Evolutionary conservation across 352 stramenopile species (phyloP).

Genomic region (Thalassiosira delicatula): DNA sequence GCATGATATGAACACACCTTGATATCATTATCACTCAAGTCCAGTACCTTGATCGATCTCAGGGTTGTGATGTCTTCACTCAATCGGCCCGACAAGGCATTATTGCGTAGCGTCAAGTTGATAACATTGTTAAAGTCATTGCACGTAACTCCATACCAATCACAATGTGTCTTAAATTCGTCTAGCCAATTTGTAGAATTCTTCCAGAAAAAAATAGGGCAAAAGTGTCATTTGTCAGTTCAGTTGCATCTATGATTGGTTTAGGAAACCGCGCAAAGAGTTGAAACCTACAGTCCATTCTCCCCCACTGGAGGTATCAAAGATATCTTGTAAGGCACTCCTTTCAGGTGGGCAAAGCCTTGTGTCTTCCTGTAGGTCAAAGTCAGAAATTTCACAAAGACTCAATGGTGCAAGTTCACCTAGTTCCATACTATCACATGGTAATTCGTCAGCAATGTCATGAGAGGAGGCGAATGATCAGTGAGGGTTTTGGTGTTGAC

Average conservation of each 20-base stretch:
- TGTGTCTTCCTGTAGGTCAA: slow-evolving; percentile 41
- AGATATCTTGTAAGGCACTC: slow-evolving; percentile 51
- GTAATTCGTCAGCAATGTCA: too few species aligned
- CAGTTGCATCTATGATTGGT: too few species aligned
- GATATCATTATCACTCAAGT: slow-evolving; percentile 59
- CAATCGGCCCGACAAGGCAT: slow-evolving; percentile 45
- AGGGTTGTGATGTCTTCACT: slow-evolving; percentile 14
- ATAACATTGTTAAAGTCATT: slow-evolving; percentile 14
- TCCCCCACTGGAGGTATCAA: slow-evolving; percentile 33
- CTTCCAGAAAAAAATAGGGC: too few species aligned
- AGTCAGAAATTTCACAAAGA: slow-evolving; percentile 44
- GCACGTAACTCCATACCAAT: slow-evolving; percentile 43
- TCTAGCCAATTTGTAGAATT: slow-evolving; percentile 3
- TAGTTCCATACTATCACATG: too few species aligned
- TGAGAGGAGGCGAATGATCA: too few species aligned
- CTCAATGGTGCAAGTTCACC: slow-evolving; percentile 43
- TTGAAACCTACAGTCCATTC: slow-evolving; percentile 38
- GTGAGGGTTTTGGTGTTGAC: too few species aligned
- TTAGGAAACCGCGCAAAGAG: too few species aligned
- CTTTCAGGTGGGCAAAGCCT: slow-evolving; percentile 42
- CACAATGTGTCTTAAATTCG: slow-evolving; percentile 32
- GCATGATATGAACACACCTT: slow-evolving; percentile 33
- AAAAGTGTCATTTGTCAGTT: neutral
- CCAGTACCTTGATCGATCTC: slow-evolving; percentile 26
- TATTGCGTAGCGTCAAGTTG: slow-evolving; percentile 40